These are phyloP conservation scores for Candida anglica DNA, from an alignment of 805 yeast species.

Conservation along the genomic window DNA sequence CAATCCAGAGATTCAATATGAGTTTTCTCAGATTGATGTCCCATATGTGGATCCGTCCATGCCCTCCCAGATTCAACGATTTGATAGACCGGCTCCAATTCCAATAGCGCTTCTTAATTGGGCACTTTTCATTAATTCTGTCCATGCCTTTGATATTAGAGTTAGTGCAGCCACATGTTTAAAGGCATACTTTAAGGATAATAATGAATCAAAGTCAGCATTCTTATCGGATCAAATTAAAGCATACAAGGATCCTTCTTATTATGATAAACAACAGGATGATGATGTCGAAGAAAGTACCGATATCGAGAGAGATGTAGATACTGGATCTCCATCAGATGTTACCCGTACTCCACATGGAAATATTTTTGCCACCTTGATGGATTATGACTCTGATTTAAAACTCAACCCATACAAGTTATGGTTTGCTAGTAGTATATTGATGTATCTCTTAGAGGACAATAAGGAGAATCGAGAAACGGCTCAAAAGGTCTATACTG, in stretches of 20 bases:
- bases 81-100: conserved; percentile 54
- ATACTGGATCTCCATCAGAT: conserved; percentile 11
- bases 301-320: not conserved
- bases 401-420: conserved; percentile 80
- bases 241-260: conserved; percentile 24
- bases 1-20: conserved; percentile 63
- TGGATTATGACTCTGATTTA: conserved; percentile 63
- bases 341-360: conserved; percentile 34
- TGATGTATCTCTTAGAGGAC: conserved; percentile 60
- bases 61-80: conserved; percentile 38
- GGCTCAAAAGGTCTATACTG: conserved; percentile 49
- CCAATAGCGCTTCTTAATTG: conserved; percentile 74
- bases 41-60: conserved; percentile 82
- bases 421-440: conserved; percentile 75
- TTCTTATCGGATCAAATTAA: conserved; percentile 67
- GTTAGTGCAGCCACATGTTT: conserved; percentile 66
- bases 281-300: conserved; percentile 6
- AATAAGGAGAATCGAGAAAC: conserved; percentile 44
- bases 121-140: conserved; percentile 75
- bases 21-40: conserved; percentile 80
- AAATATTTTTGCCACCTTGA: conserved; percentile 65
- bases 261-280: conserved; percentile 13
- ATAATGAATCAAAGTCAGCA: conserved; percentile 53
- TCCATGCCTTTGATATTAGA: conserved; percentile 80
- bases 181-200: conserved; percentile 64